A percentile compares a stretch with the other conserved stretches of the same genome.
Conservation (phyloP, 768 basidiomycete species). For the Hydnomerulius pinastri region DNA sequence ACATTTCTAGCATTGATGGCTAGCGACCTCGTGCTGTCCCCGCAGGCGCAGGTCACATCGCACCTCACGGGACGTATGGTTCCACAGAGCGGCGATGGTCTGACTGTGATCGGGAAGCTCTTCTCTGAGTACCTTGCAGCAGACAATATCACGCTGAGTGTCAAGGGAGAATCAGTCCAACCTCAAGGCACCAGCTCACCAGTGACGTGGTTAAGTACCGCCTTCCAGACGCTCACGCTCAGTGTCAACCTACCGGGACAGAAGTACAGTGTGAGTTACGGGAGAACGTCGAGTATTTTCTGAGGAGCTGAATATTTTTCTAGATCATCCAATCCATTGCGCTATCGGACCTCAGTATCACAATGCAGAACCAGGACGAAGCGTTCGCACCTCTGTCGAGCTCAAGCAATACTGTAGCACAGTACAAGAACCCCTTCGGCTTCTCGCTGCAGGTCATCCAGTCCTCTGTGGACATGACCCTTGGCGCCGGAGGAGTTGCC, state of each 20-base stretch:
- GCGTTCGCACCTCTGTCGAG: conserved; percentile 62
- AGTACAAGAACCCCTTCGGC: conserved; percentile 75
- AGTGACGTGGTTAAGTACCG: conserved; percentile 67
- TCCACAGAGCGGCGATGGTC: conserved; percentile 56
- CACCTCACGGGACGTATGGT: conserved; percentile 66
- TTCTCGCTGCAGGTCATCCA: conserved; percentile 68
- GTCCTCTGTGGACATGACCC: conserved; percentile 53
- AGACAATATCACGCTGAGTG: conserved; percentile 59
- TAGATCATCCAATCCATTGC: conserved; percentile 66
- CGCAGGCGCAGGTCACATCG: conserved; percentile 46
- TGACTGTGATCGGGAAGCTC: conserved; percentile 57
- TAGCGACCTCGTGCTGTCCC: conserved; percentile 48
- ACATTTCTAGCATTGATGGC: conserved; percentile 51
- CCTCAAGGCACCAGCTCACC: conserved; percentile 52
- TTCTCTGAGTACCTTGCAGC: conserved; percentile 69
- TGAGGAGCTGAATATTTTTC: background rate
- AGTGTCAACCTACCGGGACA: conserved; percentile 64
- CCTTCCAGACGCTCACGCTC: conserved; percentile 67
- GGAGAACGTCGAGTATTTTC: background rate
- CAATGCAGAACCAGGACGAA: conserved; percentile 51
- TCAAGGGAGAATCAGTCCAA: conserved; percentile 61
- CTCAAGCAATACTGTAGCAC: conserved; percentile 54
- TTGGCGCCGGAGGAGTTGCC: conserved; percentile 48
- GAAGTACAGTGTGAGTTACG: conserved; percentile 45
- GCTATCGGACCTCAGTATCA: conserved; percentile 56